Evolutionary conservation across 495 filamentous ascomycete genomes (phyloP), one percentile per base, ranked within the genome.

Genomic region (Saxophila tyrrhenica): DNA sequence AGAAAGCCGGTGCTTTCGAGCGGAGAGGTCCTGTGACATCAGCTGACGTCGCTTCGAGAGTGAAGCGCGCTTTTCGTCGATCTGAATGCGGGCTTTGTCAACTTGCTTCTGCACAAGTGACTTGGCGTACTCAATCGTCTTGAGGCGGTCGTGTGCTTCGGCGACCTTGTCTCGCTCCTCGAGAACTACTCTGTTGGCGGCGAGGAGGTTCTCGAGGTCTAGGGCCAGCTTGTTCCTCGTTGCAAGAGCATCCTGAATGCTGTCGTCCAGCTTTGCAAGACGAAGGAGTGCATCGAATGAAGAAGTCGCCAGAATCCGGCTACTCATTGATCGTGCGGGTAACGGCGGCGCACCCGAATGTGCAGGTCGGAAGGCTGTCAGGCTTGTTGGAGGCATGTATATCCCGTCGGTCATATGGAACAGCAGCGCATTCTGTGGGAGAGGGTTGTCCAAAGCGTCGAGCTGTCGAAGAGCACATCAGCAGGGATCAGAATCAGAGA

Each of bases 211-310:
- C 62, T 81, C 86, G 56, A 97, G 95, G 56, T 95, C 87, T 9
- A 75, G 66, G 10, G 87, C 78, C 9, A 98, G 69, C 48, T 76
- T 77, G 54, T 86, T 82, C 3, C 86, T 77, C 0, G 88, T 96
- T 0, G 78, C 76, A 0, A 95, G 66, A 3, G 90, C 89, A 62
- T 98, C 92, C 67, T 95, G 86, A 32, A 97, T 85, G 55, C 89
- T 95, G 62, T 89, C 85, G 55, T 95, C 89, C 38, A 98, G 72
- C 50, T 87, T 96, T 15, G 86, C 83, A 25, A 98, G 74, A 25
- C 83, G 80, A 85, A 95, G 94, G 43, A 98, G 71, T 1, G 86
- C 81, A 62, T 94, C 92, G 69, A 95, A 98, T 0, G 89, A 90
- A 3, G 89, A 87, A 1, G 87, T 92, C 0, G 73, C 63, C 51